phyloP scores from a whole-genome alignment of 768 basidiomycete species.

The Kwoniella pini region DNA sequence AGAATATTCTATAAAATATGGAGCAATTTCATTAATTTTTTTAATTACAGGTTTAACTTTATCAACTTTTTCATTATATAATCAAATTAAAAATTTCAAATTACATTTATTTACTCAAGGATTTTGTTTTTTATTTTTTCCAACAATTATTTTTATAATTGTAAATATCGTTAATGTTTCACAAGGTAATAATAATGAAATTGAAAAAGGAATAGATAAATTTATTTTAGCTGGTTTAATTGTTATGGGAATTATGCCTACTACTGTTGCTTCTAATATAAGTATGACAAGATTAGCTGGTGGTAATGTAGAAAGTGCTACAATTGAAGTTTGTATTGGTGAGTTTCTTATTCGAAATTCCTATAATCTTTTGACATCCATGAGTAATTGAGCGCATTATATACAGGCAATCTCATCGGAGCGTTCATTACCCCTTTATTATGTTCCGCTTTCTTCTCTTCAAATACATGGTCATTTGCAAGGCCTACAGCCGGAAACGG shows the following conservation, averaged over 20 bases:
- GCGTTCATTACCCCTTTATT: conserved; percentile 42
- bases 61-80: conserved; percentile 31
- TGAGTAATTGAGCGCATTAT: background rate
- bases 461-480: conserved; percentile 37
- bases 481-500: conserved; percentile 31
- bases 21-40: conserved; percentile 43
- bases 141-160: conserved; percentile 41
- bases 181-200: background rate
- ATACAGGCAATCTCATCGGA: conserved; percentile 38
- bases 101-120: conserved; percentile 46
- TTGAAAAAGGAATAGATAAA: conserved; percentile 30
- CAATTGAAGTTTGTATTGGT: conserved; percentile 44
- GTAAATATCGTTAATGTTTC: conserved; percentile 38
- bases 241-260: conserved; percentile 42
- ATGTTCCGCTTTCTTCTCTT: conserved; percentile 35
- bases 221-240: conserved; percentile 41
- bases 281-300: conserved; percentile 43
- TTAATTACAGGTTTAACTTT: conserved; percentile 47
- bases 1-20: conserved; percentile 44
- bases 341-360: no score
- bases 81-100: conserved; percentile 39
- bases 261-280: conserved; percentile 50
- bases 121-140: conserved; percentile 43
- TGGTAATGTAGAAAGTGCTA: conserved; percentile 45
- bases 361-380: no score